Evolutionary conservation across 1,284 basidiomycete species (phyloP).

Genomic region (Fistulina hepatica): DNA sequence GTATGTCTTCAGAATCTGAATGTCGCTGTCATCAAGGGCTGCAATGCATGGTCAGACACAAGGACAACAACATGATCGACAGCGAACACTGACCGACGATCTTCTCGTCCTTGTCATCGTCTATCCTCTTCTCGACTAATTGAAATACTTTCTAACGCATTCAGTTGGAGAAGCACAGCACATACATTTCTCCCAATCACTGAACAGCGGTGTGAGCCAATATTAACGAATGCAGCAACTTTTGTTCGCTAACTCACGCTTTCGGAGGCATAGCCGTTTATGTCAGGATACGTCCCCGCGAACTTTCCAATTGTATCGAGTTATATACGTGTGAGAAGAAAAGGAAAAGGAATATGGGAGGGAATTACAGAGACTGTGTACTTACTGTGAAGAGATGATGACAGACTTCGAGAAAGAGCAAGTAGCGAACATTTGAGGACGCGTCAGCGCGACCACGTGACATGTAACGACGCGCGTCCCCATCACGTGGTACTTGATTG

Average conservation of each 20-base stretch:
- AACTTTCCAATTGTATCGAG: no score
- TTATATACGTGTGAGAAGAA: no score
- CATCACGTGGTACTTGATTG: no score
- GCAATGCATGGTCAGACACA: no score
- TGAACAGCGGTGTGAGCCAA: constrained; percentile 30
- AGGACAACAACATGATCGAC: not conserved
- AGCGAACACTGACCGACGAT: constrained; percentile 58
- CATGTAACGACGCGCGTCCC: no score
- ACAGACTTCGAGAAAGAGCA: no score
- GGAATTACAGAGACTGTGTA: no score
- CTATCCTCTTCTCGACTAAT: constrained; percentile 70
- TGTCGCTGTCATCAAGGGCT: constrained; percentile 97
- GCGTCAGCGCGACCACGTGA: no score
- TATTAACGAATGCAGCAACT: constrained; percentile 7
- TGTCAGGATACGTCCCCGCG: constrained; percentile 7
- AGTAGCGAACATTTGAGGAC: constrained; percentile 13
- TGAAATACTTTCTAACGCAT: constrained; percentile 3
- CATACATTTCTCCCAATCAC: constrained; percentile 96
- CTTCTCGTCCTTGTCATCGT: constrained; percentile 84
- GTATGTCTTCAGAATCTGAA: constrained; percentile 98
- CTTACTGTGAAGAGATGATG: no score
- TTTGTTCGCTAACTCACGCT: constrained; percentile 37
- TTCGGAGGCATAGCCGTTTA: constrained; percentile 67
- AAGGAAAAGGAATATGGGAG: no score
- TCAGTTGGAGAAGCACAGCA: no score